phyloP scores from a whole-genome alignment of 2,329 filamentous ascomycete species.

The Fusarium nanum region DNA sequence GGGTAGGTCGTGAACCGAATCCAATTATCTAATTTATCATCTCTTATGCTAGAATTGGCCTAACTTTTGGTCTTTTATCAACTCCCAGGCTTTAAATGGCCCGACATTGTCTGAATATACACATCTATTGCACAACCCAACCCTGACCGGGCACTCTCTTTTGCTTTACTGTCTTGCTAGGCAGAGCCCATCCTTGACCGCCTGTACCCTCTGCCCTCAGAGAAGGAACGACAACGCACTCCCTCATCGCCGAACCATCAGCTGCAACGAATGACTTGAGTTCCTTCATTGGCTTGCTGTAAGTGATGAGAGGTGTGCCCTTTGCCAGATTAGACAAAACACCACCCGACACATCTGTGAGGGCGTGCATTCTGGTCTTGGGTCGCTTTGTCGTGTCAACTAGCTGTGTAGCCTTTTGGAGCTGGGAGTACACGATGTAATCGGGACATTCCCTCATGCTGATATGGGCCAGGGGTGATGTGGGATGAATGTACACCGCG shows the following conservation, averaged over 20 bases:
- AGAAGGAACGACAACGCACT: constrained; percentile 86
- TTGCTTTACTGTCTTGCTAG: constrained; percentile 86
- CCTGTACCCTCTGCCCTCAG: constrained; percentile 75
- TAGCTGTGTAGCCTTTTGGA: constrained; percentile 74
- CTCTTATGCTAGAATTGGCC: not conserved
- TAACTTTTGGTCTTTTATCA: not conserved
- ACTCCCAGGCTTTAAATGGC: not conserved
- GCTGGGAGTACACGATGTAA: constrained; percentile 87
- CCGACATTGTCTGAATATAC: not conserved
- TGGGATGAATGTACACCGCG: constrained; percentile 88
- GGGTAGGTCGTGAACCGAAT: not conserved
- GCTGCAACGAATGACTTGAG: constrained; percentile 55
- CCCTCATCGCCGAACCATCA: constrained; percentile 62
- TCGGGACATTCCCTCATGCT: constrained; percentile 80
- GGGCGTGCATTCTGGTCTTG: constrained; percentile 87
- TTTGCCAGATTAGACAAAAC: constrained; percentile 84
- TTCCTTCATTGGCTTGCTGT: constrained; percentile 93
- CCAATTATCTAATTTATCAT: not conserved
- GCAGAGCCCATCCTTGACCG: constrained; percentile 83
- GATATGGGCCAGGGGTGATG: constrained; percentile 80
- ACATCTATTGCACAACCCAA: constrained; percentile 73
- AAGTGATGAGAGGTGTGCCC: constrained; percentile 84
- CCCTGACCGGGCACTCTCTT: constrained; percentile 76
- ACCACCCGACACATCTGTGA: constrained; percentile 80
- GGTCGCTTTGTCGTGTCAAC: constrained; percentile 66